These are phyloP conservation scores for Cladosporium austrohemisphaericum DNA, from an alignment of 2,329 filamentous ascomycete genomes.

Conservation along the genomic window DNA sequence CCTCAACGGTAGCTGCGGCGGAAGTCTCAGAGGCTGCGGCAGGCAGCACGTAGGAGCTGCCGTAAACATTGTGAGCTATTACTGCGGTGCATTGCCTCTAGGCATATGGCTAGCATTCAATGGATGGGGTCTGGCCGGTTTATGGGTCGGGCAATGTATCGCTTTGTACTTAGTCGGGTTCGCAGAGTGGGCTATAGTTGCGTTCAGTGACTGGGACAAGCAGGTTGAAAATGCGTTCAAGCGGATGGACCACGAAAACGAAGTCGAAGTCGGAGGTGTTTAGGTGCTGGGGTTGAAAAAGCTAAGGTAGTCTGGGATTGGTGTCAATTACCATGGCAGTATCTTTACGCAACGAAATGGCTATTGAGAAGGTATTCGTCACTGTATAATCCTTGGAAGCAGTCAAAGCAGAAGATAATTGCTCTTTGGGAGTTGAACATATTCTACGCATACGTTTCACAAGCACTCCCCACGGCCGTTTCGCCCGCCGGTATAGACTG, in stretches of 20 bases:
- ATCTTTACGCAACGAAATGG: too few species aligned
- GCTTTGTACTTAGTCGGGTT: conserved; percentile 75
- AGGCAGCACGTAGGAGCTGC: conserved; percentile 78
- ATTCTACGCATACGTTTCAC: too few species aligned
- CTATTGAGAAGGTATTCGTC: too few species aligned
- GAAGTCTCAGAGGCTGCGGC: conserved; percentile 77
- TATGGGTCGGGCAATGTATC: conserved; percentile 66
- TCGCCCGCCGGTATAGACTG: too few species aligned
- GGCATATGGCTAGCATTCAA: conserved; percentile 83
- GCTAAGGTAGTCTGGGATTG: background rate
- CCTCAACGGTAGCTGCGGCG: conserved; percentile 79
- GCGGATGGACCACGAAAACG: conserved; percentile 60
- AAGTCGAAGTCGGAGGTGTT: conserved; percentile 22
- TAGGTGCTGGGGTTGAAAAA: background rate
- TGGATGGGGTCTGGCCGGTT: conserved; percentile 73
- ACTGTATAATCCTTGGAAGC: too few species aligned
- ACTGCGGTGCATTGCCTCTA: conserved; percentile 73
- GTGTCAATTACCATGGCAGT: too few species aligned
- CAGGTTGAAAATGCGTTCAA: conserved; percentile 69
- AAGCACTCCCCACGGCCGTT: too few species aligned
- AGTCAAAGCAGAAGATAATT: background rate
- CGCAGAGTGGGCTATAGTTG: conserved; percentile 76
- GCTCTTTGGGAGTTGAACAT: too few species aligned
- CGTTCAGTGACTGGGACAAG: conserved; percentile 69
- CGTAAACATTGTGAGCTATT: conserved; percentile 81